phyloP scores from a whole-genome alignment of 2,329 filamentous ascomycete species.

The Xylariaceae sp. region DNA sequence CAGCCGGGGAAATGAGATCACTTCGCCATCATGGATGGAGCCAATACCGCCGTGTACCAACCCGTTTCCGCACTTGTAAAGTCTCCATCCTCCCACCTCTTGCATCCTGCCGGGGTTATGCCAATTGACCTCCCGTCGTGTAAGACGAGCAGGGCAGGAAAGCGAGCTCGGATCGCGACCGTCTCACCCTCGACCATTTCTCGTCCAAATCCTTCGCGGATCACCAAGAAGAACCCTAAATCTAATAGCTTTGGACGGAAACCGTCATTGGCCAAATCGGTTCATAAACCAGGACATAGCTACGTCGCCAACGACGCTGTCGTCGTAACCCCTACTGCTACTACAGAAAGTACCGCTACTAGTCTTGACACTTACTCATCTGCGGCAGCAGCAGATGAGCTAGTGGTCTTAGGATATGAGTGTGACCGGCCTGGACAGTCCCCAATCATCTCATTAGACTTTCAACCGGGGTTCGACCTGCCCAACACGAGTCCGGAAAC shows the following conservation, averaged over 20 bases:
- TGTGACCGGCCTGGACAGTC: constrained; percentile 11
- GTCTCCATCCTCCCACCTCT: constrained; percentile 6
- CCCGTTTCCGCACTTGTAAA: constrained; percentile 14
- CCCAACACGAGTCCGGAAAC: constrained; percentile 4
- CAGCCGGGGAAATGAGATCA: constrained; percentile 17
- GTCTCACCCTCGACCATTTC: constrained; percentile 10
- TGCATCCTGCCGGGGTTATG: constrained; percentile 19
- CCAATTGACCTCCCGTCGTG: constrained; percentile 23
- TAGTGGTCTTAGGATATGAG: constrained; percentile 10
- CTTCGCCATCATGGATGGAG: constrained; percentile 23
- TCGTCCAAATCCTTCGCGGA: constrained; percentile 10
- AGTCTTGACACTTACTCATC: neutral
- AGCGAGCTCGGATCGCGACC: constrained; percentile 19
- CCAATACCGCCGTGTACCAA: constrained; percentile 12
- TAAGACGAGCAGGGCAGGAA: constrained; percentile 24
- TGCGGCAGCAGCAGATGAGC: constrained; percentile 2
- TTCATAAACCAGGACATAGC: constrained; percentile 6
- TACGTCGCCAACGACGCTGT: constrained; percentile 5
- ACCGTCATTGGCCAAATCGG: constrained; percentile 13
- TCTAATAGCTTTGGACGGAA: constrained; percentile 5
- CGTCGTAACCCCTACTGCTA: constrained; percentile 9
- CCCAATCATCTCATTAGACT: constrained; percentile 5
- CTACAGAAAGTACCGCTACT: neutral
- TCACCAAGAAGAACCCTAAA: constrained; percentile 18
- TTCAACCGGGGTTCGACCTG: constrained; percentile 7